Conservation (phyloP, 2,329 filamentous ascomycete species). For the Furcasterigmium sp. region DNA sequence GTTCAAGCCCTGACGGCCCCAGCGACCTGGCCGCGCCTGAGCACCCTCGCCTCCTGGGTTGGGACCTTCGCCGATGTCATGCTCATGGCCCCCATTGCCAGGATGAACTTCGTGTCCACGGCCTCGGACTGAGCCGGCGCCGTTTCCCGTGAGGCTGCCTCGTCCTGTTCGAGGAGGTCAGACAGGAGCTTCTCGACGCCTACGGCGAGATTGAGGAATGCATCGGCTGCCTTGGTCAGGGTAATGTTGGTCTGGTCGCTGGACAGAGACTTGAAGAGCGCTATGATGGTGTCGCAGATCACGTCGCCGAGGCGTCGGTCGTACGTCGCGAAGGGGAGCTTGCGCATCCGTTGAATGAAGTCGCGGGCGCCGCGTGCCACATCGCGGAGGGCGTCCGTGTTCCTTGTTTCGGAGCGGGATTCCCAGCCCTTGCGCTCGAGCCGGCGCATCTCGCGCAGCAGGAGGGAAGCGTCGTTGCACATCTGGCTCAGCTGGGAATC, state of each 20-base stretch:
- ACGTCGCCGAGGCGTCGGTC: too few relatives aligned
- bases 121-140: not conserved
- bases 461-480: slow-evolving; percentile 9
- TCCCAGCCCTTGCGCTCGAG: not conserved
- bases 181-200: not conserved
- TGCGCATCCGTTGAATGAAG: not conserved
- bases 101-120: not conserved
- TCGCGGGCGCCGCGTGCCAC: not conserved
- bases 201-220: not conserved
- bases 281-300: not conserved
- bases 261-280: not conserved
- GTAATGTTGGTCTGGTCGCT: not conserved
- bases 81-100: not conserved
- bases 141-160: too few relatives aligned
- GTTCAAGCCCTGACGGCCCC: too few relatives aligned
- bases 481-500: not conserved
- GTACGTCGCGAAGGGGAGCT: too few relatives aligned
- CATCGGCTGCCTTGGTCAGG: not conserved
- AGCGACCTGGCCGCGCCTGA: not conserved
- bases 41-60: not conserved
- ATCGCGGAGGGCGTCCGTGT: not conserved
- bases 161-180: not conserved
- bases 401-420: not conserved
- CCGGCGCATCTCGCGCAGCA: slow-evolving; percentile 4
- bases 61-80: not conserved